Base-by-base conservation (phyloP, 345 rosid genomes). In the Pugionium dolabratum region DNA sequence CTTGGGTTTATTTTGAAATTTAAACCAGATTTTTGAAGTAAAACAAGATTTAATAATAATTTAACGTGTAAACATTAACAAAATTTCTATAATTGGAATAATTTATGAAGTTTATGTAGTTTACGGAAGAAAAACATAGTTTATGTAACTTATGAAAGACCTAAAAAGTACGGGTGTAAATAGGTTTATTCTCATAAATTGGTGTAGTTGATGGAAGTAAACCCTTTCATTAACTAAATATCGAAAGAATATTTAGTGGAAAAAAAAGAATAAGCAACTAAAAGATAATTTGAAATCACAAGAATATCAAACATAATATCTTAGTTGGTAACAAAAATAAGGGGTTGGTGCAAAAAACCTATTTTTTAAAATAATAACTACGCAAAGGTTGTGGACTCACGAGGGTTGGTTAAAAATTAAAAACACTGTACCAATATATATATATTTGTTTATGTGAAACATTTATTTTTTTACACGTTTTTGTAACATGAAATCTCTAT, bases 371-470 rank as follows among this genome's bases (percentile, higher is more conserved):
- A 18, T 18, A 18, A 18, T 18, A 18, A 41, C 40, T 64, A 71
- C 55, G 25, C 7, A 62, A 54, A 32, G 69, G 57, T 75, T 71
- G 78, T 81, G 83, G 67, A 64, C 49, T 87, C 93, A 87, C 93
- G 88, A 83, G 80, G 67, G 18, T 80, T 70, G 83, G 77, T 68
- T 78, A 76, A 76, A 72, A 51, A 65, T 50, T 56, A 34, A 47
- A 33, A 62, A 62, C 25, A 37, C 2, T 54, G 49, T 26, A 33
- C 42, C 44, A 32, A 37, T 47, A 59, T 33, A 4, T 31, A 40
- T 11, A 18, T 31, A 9, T 25, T 7, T 40, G 18, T 43, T n/a
- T 27, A 9, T 31, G 18, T 44, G 67, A 8, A 52, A 63, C 69
- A 71, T 71, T 72, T 58, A 64, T n/a, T 57, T 37, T 7, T 56